Conservation (phyloP, 805 yeast species). For the Nakazawaea sp. region DNA sequence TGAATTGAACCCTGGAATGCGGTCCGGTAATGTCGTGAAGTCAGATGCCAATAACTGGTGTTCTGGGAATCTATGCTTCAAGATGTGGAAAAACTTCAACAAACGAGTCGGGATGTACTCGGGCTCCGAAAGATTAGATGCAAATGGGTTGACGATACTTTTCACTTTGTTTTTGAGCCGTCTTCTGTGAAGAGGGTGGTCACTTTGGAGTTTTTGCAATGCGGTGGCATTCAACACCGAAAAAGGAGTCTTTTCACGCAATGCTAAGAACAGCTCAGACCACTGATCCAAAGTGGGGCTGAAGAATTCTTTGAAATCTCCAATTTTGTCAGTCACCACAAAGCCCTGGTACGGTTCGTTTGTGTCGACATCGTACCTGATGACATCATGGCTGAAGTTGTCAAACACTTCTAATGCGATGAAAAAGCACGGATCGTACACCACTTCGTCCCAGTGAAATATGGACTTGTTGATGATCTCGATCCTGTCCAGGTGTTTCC, state of each 20-base stretch:
- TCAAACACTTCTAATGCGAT: constrained; percentile 81
- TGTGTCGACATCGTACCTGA: constrained; percentile 64
- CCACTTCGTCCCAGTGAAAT: constrained; percentile 60
- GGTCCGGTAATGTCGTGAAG: constrained; percentile 45
- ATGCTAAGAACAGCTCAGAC: constrained; percentile 46
- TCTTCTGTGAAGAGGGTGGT: constrained; percentile 46
- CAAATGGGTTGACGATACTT: constrained; percentile 54
- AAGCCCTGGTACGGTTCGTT: constrained; percentile 71
- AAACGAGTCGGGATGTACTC: constrained; percentile 81
- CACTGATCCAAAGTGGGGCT: constrained; percentile 53
- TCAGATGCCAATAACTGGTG: constrained; percentile 74
- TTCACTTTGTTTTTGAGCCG: constrained; percentile 29
- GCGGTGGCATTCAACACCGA: constrained; percentile 23
- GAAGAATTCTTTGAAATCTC: constrained; percentile 71
- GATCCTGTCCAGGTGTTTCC: constrained; percentile 49
- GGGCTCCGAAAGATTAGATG: constrained; percentile 60
- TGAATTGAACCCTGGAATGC: constrained; percentile 52
- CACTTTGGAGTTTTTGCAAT: constrained; percentile 18
- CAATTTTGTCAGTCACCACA: constrained; percentile 63
- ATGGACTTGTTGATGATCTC: constrained; percentile 68
- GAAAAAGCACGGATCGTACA: constrained; percentile 64
- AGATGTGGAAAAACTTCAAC: constrained; percentile 54
- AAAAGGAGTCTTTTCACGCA: constrained; percentile 40
- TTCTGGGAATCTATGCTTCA: constrained; percentile 62
- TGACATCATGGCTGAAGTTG: constrained; percentile 75